Base-by-base conservation (phyloP, 768 basidiomycete genomes). In the Amyloporia xantha region DNA sequence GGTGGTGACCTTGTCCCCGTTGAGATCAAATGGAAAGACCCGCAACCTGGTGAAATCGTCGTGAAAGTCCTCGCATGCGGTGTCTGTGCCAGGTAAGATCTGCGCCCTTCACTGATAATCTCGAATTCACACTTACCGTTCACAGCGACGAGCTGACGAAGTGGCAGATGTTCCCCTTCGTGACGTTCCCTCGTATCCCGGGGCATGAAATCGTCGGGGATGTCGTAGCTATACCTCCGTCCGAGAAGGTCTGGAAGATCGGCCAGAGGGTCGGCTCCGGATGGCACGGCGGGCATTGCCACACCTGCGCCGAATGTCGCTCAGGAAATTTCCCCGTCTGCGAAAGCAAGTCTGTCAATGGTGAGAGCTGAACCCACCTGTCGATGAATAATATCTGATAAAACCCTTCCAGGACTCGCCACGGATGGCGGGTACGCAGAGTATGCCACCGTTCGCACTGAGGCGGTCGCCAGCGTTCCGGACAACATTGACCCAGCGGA, bases 241-340 rank as follows among this genome's bases (percentile, higher is more conserved):
- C 52, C 44, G 57, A 62, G 39, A 30, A 11, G 15, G 19, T 47
- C 20, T 63, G 57, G 58, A 48, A 46, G 30, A 42, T 59, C 42
- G 63, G 65, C 41, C 54, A 61, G 38, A 59, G 59, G 12, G 61
- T 65, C 38, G 65, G 65, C 21, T 55, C 54, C 2, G 65, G 62
- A 28, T 66, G 63, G 63, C 60, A 57, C 43, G 63, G 61, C 24
- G 55, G 61, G 0, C 60, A 62, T 49, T 64, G 61, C 50, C 25
- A 44, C 23, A 48, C 54, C 3, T 66, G 65, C 50, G 24, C 39
- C 5, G 45, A 50, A 4, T 66, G 65, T 44, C 54, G 59, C 19
- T 52, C 50, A 21, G 63, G 63, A 5, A 59, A 64, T 26, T 62
- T 53, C 53, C 15, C 30, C 7, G 9, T 33, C 15, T 33, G 30